phyloP scores from a whole-genome alignment of 1,284 basidiomycete genomes.

The Chalciporus sp. region DNA sequence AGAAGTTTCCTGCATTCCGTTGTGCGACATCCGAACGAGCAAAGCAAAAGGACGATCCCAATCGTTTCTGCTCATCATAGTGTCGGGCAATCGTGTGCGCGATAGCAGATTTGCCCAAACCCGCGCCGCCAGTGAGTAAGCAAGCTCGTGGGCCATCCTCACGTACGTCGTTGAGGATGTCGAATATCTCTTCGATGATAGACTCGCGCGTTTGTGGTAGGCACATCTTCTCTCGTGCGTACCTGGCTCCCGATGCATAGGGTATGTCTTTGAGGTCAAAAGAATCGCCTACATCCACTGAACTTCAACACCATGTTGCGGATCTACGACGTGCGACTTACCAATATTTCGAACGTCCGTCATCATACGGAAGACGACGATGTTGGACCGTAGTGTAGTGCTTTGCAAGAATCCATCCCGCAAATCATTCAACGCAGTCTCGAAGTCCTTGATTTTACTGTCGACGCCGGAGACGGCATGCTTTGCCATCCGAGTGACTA shows the following conservation, averaged over 20 bases:
- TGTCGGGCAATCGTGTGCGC: slow-evolving; percentile 3
- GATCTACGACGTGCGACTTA: not conserved
- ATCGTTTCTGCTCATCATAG: slow-evolving; percentile 22
- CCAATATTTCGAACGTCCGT: not conserved
- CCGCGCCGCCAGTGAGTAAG: slow-evolving; percentile 25
- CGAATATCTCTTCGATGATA: too few species aligned
- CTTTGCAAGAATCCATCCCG: slow-evolving; percentile 23
- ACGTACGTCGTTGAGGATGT: too few species aligned
- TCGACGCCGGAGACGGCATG: slow-evolving; percentile 13
- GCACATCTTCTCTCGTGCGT: slow-evolving; percentile 4
- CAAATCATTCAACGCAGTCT: slow-evolving; percentile 19
- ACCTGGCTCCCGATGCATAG: too few species aligned
- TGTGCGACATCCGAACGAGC: slow-evolving; percentile 14
- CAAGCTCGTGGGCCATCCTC: slow-evolving; percentile 12
- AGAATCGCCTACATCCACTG: not conserved
- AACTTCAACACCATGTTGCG: too few species aligned
- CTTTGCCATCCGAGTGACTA: slow-evolving; percentile 7
- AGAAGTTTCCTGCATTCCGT: slow-evolving; percentile 26
- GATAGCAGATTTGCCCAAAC: slow-evolving; percentile 16
- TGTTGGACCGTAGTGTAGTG: slow-evolving; percentile 5
- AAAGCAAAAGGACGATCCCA: slow-evolving; percentile 26
- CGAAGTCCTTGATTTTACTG: slow-evolving; percentile 12
- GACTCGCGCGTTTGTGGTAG: slow-evolving; percentile 4
- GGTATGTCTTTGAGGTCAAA: slow-evolving; percentile 4
- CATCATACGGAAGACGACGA: not conserved